Evolutionary conservation across 306 rosid genomes (phyloP).

Genomic region (Potentilla sterilis): DNA sequence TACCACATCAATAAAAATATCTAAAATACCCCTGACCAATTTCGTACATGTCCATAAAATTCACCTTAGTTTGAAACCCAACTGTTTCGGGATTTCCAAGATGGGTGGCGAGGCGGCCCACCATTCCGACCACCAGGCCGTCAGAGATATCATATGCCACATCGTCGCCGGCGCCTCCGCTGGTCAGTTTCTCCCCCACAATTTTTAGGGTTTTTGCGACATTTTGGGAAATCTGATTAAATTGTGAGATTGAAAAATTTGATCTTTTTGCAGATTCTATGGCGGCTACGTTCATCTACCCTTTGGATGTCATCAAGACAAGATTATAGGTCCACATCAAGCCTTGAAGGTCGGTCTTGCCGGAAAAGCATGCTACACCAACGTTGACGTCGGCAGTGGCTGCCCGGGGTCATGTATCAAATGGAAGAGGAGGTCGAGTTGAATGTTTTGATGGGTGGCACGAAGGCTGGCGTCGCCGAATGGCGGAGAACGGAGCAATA

Average conservation of each 20-base stretch:
- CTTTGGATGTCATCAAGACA: conserved; percentile 97
- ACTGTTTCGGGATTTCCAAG: conserved; percentile 9
- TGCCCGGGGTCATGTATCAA: too few species aligned
- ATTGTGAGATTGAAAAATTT: too few species aligned
- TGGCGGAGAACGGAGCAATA: too few species aligned
- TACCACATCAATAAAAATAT: too few species aligned
- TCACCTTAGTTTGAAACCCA: conserved; percentile 9
- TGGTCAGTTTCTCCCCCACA: conserved; percentile 42
- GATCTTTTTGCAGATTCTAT: too few species aligned
- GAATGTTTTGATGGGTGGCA: too few species aligned
- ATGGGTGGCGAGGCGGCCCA: conserved; percentile 52
- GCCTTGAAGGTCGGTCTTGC: too few species aligned
- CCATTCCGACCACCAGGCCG: conserved; percentile 32
- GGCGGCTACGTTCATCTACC: conserved; percentile 88
- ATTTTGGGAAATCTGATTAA: conserved; percentile 1
- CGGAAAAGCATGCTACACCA: too few species aligned
- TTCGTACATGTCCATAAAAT: conserved; percentile 25
- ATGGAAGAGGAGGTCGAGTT: too few species aligned
- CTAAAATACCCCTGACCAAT: too few species aligned
- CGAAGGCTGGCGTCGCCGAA: too few species aligned
- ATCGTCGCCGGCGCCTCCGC: conserved; percentile 89
- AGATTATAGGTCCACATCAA: conserved; percentile 89
- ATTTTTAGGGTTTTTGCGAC: conserved; percentile 30
- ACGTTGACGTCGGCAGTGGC: too few species aligned
- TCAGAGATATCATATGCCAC: conserved; percentile 46